A percentile compares a stretch with the other conserved stretches of the same genome.
phyloP scores from a whole-genome alignment of 768 basidiomycete species.

The Chalciporus sphaerocephalus region DNA sequence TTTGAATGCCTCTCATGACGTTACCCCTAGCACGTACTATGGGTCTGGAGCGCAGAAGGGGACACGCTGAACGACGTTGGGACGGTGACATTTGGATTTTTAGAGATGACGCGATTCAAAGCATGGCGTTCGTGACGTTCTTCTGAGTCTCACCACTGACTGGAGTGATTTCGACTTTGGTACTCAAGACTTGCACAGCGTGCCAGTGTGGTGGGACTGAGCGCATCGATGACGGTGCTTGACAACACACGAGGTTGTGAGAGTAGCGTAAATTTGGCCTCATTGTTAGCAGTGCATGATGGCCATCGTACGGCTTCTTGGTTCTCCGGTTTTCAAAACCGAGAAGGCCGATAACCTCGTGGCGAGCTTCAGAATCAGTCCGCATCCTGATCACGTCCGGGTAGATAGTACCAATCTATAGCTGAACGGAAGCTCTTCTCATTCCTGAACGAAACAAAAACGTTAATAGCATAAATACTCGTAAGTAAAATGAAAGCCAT shows the following conservation, averaged over 20 bases:
- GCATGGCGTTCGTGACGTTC: no score
- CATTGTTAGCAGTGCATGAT: not conserved
- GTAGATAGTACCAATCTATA: not conserved
- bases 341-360: not conserved
- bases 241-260: not conserved
- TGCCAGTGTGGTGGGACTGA: no score
- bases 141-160: no score
- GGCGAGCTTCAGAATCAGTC: not conserved
- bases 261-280: not conserved
- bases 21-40: no score
- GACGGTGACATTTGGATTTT: no score
- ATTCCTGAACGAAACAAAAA: conserved; percentile 3
- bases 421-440: conserved; percentile 1
- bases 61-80: no score
- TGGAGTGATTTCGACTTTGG: no score
- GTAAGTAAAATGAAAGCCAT: conserved; percentile 14
- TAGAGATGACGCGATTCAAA: no score
- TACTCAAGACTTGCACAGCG: no score
- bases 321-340: not conserved
- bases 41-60: no score
- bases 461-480: conserved; percentile 27
- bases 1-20: no score
- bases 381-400: conserved; percentile 1
- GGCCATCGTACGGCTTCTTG: not conserved
- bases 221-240: not conserved